Conservation (phyloP, 805 yeast genomes). For the Starmerella gropengiesseri region DNA sequence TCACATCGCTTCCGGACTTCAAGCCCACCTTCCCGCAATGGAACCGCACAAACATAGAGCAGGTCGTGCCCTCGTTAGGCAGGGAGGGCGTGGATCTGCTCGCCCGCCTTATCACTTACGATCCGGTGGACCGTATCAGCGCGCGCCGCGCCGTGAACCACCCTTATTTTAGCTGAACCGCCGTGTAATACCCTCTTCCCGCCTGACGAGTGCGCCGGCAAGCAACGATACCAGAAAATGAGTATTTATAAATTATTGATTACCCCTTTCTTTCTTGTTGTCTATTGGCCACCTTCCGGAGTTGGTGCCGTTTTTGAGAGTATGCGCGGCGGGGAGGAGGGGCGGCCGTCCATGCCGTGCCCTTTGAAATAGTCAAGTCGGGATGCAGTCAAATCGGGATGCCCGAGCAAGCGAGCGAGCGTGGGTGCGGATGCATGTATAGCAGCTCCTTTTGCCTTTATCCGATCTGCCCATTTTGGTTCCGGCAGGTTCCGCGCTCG, state of each 20-base stretch:
- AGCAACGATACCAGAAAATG: background rate
- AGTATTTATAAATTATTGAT: constrained; percentile 1
- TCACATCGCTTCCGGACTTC: constrained; percentile 79
- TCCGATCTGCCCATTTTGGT: no score
- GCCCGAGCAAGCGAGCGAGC: no score
- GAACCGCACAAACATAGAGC: constrained; percentile 58
- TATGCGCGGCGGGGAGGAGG: no score
- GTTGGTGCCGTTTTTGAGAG: no score
- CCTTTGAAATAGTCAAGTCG: background rate
- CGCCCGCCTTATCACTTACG: constrained; percentile 67
- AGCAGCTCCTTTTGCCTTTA: no score
- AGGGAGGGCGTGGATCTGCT: constrained; percentile 74
- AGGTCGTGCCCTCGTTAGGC: constrained; percentile 68
- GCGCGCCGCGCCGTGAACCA: constrained; percentile 88
- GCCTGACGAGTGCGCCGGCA: no score
- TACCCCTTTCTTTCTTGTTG: no score
- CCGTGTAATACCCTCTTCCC: background rate
- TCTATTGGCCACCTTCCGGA: no score
- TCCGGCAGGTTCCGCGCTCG: no score
- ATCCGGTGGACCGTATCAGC: constrained; percentile 85
- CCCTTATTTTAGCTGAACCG: constrained; percentile 49
- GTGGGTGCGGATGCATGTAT: no score
- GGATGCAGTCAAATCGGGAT: no score
- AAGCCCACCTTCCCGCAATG: constrained; percentile 89
- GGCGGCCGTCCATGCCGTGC: no score